Evolutionary conservation across 164 flowering plant species (phyloP).

Genomic region (Umbilicus rupestris): DNA sequence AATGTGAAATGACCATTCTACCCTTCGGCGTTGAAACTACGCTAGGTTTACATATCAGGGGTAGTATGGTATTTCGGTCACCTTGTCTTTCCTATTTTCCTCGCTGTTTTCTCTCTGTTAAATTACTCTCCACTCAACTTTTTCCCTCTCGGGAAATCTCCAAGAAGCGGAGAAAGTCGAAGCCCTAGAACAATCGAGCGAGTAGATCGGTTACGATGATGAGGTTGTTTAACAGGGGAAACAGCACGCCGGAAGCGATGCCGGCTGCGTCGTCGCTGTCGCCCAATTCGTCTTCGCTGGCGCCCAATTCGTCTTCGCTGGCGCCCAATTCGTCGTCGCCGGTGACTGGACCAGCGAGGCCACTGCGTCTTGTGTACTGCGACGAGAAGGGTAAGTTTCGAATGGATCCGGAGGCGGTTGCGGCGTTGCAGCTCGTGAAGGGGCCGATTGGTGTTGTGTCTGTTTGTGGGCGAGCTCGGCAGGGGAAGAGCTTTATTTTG

Average conservation of each 20-base stretch:
- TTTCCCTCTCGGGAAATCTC: constrained; percentile 3
- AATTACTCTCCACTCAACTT: not conserved
- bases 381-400: constrained; percentile 87
- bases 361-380: constrained; percentile 75
- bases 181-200: not conserved
- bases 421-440: constrained; percentile 81
- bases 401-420: constrained; percentile 96
- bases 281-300: constrained; percentile 15
- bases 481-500: constrained; percentile 90
- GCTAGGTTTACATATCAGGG: not conserved
- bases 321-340: constrained; percentile 17
- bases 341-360: constrained; percentile 76
- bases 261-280: constrained; percentile 19
- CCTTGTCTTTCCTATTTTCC: not conserved
- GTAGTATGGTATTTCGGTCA: not conserved
- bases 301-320: no score
- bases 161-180: not conserved
- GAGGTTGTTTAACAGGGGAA: constrained; percentile 31
- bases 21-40: not conserved
- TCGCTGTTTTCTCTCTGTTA: not conserved
- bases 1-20: not conserved
- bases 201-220: constrained; percentile 19
- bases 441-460: constrained; percentile 92
- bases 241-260: constrained; percentile 18
- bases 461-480: constrained; percentile 97